Conservation (phyloP, 768 basidiomycete species). For the Gautieria morchelliformis region DNA sequence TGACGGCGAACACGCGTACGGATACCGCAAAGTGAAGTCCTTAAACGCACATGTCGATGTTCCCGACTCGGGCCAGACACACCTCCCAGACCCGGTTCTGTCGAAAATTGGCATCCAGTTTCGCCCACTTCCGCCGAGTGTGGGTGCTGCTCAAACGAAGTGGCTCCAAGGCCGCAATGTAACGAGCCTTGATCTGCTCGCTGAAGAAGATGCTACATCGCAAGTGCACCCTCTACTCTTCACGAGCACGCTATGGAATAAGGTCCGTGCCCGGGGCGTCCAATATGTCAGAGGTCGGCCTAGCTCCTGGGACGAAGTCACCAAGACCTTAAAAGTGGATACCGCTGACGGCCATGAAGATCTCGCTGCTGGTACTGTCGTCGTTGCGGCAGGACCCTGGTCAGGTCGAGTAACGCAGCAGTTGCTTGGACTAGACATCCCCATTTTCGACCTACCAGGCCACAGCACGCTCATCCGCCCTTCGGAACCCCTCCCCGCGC, state of each 20-base stretch:
- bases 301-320: conserved; percentile 14
- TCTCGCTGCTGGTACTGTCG: conserved; percentile 22
- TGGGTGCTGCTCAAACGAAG: not conserved
- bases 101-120: not conserved
- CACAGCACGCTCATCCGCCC: conserved; percentile 5
- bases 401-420: conserved; percentile 18
- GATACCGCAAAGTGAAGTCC: conserved; percentile 25
- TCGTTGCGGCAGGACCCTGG: conserved; percentile 30
- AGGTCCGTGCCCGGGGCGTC: conserved; percentile 20
- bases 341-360: conserved; percentile 6
- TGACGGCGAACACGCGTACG: conserved; percentile 29
- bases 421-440: not conserved
- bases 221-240: conserved; percentile 17
- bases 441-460: conserved; percentile 1
- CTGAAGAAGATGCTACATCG: conserved; percentile 4
- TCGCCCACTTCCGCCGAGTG: not conserved
- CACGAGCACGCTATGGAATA: conserved; percentile 23
- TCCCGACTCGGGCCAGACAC: conserved; percentile 9
- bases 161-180: not conserved
- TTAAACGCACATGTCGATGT: conserved; percentile 19
- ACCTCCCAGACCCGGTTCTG: conserved; percentile 5
- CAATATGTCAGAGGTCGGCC: conserved; percentile 21
- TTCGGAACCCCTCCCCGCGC: not conserved
- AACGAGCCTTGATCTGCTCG: not conserved
- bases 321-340: conserved; percentile 3